A percentile compares a stretch with the other conserved stretches of the same genome.
These are phyloP conservation scores for Sorghum bicolor DNA, from an alignment of 176 grass and related monocot genomes.

Conservation along the genomic window Sorghum_bicolor_NCBIv3 NC_012878.2:52355501-52356000, in stretches of 20 bases:
- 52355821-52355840: constrained; percentile 23
- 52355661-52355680: constrained; percentile 61
- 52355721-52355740: constrained; percentile 71
- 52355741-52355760: constrained; percentile 73
- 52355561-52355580: constrained; percentile 79
- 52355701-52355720: constrained; percentile 84
- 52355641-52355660: constrained; percentile 68
- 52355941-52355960: constrained; percentile 66
- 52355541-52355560: constrained; percentile 74
- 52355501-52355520: constrained; percentile 61
- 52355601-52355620: constrained; percentile 73
- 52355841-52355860: constrained; percentile 29
- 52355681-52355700: constrained; percentile 67
- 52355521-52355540: constrained; percentile 81
- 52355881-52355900: constrained; percentile 47
- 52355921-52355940: constrained; percentile 40
- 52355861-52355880: constrained; percentile 34
- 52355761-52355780: constrained; percentile 71
- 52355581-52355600: constrained; percentile 68
- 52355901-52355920: constrained; percentile 48
- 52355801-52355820: constrained; percentile 38
- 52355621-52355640: constrained; percentile 69
- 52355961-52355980: constrained; percentile 75
- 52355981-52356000: constrained; percentile 94
- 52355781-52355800: constrained; percentile 46